phyloP scores from a whole-genome alignment of 1,139 yeast genomes.

The Maudiozyma humilis region DNA sequence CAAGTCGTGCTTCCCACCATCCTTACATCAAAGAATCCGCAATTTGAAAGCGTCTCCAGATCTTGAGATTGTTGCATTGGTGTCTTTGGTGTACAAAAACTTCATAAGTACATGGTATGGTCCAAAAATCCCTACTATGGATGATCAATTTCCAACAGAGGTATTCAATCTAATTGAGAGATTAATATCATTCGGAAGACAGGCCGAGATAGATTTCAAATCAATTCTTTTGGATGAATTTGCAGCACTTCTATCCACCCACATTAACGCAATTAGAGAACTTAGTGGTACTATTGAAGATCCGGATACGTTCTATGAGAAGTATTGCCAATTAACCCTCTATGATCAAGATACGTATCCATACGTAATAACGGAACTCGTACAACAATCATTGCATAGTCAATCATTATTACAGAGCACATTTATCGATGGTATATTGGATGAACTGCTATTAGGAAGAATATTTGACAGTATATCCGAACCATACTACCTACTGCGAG shows the following conservation, averaged over 20 bases:
- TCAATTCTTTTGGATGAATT: slow-evolving; percentile 20
- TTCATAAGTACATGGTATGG: slow-evolving; percentile 29
- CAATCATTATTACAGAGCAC: slow-evolving; percentile 14
- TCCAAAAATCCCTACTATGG: slow-evolving; percentile 21
- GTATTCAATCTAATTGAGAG: slow-evolving; percentile 17
- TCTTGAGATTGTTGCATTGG: slow-evolving; percentile 21
- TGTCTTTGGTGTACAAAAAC: slow-evolving; percentile 22
- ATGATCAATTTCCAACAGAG: slow-evolving; percentile 17
- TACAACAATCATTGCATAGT: slow-evolving; percentile 10
- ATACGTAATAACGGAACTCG: slow-evolving; percentile 9
- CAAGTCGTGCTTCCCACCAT: slow-evolving; percentile 20
- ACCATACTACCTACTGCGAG: slow-evolving; percentile 22
- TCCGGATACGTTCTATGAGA: slow-evolving; percentile 4
- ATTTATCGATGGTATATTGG: slow-evolving; percentile 18
- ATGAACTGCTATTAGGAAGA: slow-evolving; percentile 21
- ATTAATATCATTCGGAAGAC: slow-evolving; percentile 8
- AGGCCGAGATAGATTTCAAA: slow-evolving; percentile 11
- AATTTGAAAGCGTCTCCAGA: slow-evolving; percentile 10
- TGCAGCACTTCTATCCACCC: slow-evolving; percentile 21
- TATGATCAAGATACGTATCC: slow-evolving; percentile 18
- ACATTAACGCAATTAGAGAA: slow-evolving; percentile 9
- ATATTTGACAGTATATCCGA: slow-evolving; percentile 20
- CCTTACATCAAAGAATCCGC: slow-evolving; percentile 13
- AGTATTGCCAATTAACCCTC: slow-evolving; percentile 13
- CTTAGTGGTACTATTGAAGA: slow-evolving; percentile 8